Evolutionary conservation across 345 rosid species (phyloP).

Genomic region (Eucalyptus camaldulensis): DNA sequence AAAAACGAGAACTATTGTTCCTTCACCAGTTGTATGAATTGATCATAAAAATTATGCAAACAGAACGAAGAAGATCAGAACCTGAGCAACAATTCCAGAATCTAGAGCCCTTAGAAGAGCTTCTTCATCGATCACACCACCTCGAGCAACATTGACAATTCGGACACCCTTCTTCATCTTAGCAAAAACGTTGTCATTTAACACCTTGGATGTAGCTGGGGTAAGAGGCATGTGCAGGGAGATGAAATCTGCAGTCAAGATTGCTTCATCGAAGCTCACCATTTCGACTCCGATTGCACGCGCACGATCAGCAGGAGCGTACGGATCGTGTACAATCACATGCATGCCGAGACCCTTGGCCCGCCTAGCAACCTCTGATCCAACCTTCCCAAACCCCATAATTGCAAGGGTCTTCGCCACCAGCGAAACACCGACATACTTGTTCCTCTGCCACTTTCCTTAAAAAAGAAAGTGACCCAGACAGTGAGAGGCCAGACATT

Average conservation of each 20-base stretch:
- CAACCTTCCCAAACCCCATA: conserved; percentile 39
- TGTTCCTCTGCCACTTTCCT: conserved; percentile 26
- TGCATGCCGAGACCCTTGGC: conserved; percentile 37
- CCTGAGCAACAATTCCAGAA: conserved; percentile 29
- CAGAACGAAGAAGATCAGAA: not conserved
- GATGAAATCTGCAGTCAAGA: conserved; percentile 22
- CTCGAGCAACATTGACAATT: conserved; percentile 31
- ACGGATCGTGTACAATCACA: conserved; percentile 31
- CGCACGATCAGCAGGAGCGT: conserved; percentile 26
- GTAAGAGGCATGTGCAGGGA: conserved; percentile 40
- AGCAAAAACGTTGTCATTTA: conserved; percentile 16
- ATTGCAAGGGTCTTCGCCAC: conserved; percentile 35
- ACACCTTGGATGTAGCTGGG: conserved; percentile 19
- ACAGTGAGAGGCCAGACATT: not conserved
- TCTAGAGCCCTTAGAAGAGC: conserved; percentile 23
- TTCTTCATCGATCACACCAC: conserved; percentile 31
- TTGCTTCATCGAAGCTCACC: conserved; percentile 23
- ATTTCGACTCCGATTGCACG: conserved; percentile 16
- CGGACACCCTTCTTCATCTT: conserved; percentile 32
- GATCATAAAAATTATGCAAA: not conserved
- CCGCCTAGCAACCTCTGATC: conserved; percentile 34
- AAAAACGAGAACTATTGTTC: not conserved
- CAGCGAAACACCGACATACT: conserved; percentile 19
- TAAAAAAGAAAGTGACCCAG: not conserved
- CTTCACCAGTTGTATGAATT: not conserved